Percentiles rank a stretch among this genome's conserved stretches.
These are phyloP conservation scores for Meyerozyma carpophila DNA, from an alignment of 1,139 yeast genomes.

Conservation along the genomic window DNA sequence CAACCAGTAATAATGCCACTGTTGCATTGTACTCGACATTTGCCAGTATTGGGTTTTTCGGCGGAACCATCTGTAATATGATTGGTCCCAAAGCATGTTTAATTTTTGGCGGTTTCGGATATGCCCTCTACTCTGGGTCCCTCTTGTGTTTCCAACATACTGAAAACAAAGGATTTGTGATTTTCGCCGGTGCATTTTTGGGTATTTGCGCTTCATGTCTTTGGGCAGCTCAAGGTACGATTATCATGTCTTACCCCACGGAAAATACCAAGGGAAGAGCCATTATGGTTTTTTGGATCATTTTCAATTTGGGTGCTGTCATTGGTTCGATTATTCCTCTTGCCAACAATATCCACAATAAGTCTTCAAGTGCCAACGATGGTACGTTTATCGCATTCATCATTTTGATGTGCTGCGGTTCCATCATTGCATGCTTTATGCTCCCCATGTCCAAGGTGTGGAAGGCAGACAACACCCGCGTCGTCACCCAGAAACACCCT, in stretches of 20 bases:
- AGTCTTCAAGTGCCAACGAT: conserved; percentile 36
- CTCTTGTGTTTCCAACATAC: conserved; percentile 45
- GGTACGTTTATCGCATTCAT: conserved; percentile 57
- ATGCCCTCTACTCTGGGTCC: conserved; percentile 50
- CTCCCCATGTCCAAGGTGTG: conserved; percentile 48
- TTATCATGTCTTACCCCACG: conserved; percentile 55
- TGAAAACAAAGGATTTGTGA: conserved; percentile 47
- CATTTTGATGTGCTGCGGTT: conserved; percentile 48
- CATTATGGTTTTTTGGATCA: conserved; percentile 55
- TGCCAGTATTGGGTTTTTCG: conserved; percentile 54
- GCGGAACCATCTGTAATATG: conserved; percentile 53
- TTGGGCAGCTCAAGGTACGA: conserved; percentile 61
- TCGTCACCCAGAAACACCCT: conserved; percentile 41
- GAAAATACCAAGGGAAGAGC: conserved; percentile 52
- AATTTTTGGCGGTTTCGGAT: conserved; percentile 52
- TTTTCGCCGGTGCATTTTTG: conserved; percentile 55
- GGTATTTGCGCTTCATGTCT: conserved; percentile 54
- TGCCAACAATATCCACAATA: conserved; percentile 40
- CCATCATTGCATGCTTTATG: conserved; percentile 39
- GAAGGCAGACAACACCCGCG: conserved; percentile 49
- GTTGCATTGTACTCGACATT: conserved; percentile 54
- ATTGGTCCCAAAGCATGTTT: conserved; percentile 47
- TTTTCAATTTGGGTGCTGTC: conserved; percentile 61
- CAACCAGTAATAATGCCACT: conserved; percentile 46
- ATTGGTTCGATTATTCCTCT: conserved; percentile 54